These are phyloP conservation scores for Russula griseocarnosa DNA, from an alignment of 768 basidiomycete genomes.

Conservation along the genomic window DNA sequence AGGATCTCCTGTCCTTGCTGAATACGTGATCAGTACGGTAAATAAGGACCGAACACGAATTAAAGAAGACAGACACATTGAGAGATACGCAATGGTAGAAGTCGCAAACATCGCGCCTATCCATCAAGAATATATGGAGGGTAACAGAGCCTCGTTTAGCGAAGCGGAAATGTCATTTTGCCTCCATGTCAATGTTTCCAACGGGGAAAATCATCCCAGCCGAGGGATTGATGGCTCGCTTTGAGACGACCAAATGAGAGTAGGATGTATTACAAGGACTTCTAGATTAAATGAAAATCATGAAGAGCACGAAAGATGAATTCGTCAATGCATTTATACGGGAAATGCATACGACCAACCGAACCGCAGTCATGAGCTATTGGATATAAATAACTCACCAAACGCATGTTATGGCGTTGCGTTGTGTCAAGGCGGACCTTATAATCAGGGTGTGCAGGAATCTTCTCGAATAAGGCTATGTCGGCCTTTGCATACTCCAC, in stretches of 20 bases:
- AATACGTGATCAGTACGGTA: slow-evolving; percentile 26
- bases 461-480: slow-evolving; percentile 61
- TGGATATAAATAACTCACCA: slow-evolving; percentile 48
- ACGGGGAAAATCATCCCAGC: no score
- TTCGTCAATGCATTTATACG: not conserved
- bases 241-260: no score
- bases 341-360: slow-evolving; percentile 4
- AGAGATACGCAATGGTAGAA: no score
- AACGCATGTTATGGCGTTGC: slow-evolving; percentile 62
- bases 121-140: not conserved
- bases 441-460: slow-evolving; percentile 70
- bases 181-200: no score
- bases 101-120: not conserved
- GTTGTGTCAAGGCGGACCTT: slow-evolving; percentile 43
- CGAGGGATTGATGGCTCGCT: no score
- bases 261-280: no score
- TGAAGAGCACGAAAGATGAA: not conserved
- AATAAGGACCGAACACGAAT: slow-evolving; percentile 7
- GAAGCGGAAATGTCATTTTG: no score
- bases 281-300: not conserved
- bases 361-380: not conserved
- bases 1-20: slow-evolving; percentile 78
- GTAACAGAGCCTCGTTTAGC: not conserved
- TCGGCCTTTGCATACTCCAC: slow-evolving; percentile 68
- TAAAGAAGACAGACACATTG: not conserved